Base-by-base conservation (phyloP, 1,284 basidiomycete species). In the Cystobasidium sp. region DNA sequence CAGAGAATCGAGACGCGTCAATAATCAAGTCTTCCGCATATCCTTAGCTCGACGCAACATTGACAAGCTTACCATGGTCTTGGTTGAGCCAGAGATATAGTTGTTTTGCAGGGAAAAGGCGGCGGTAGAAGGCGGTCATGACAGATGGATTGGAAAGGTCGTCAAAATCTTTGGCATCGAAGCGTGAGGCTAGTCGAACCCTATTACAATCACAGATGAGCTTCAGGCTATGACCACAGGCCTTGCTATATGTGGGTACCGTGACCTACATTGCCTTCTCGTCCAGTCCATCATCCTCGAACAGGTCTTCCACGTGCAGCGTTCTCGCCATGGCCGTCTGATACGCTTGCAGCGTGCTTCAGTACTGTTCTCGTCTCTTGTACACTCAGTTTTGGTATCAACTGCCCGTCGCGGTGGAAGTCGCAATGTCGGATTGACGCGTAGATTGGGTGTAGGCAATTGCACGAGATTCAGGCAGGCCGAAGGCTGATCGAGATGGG, bases 51-150 rank as follows among this genome's bases (percentile, higher is more conserved):
- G 56, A 10, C 22, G n/a, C n/a, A 41, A 46, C 55, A 56, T 7
- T 51, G 16, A 37, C 6, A 14, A 8, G 53, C 82, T 77, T 69
- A 77, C 86, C 84, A 76, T 92, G 90, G 75, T 91, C 91, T 78
- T 97, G 95, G 81, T 98, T 98, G 37, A 99, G 86, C 97, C 97
- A 99, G 77, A 88, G 87, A 84, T 90, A 98, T 79, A 98, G 87
- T 4, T 93, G 90, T 82, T 93, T 92, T 87, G 94, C 99, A 0
- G 96, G 96, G 81, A 97, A 97, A 0, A 99, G 85, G 43, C 94
- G 88, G 49, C 89, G 87, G 84, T 99, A 99, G 84, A 94, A 99
- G 4, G 90, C 88, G 61, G 91, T 86, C 92, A 97, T 95, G 66
- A 88, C 87, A 79, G 87, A 84, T 0, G 87, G 87, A 56, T 86